Evolutionary conservation across 2,329 filamentous ascomycete species (phyloP).

Genomic region (Fusarium pseudonygamai): DNA sequence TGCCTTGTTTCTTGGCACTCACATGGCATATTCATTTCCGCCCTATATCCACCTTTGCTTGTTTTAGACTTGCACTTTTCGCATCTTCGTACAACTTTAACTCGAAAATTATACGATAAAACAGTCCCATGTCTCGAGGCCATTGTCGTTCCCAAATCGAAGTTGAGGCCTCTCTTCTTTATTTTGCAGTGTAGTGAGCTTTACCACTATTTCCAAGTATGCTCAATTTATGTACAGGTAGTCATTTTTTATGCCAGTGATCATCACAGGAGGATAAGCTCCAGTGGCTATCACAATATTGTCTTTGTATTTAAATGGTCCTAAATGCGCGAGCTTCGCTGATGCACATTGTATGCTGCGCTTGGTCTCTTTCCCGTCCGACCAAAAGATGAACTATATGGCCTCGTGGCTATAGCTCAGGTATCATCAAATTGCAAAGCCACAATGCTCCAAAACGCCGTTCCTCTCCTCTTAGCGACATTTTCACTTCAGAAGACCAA

Average conservation of each 20-base stretch:
- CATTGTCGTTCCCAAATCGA: background rate
- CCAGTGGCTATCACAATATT: background rate
- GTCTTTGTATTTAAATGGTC: conserved; percentile 3
- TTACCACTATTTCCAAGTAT: background rate
- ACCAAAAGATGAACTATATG: conserved; percentile 35
- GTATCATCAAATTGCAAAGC: conserved; percentile 41
- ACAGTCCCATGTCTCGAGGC: background rate
- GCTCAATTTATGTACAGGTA: background rate
- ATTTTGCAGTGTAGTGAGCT: background rate
- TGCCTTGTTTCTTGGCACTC: conserved; percentile 8
- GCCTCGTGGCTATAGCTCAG: conserved; percentile 35
- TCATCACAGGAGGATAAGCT: background rate
- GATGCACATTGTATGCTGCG: background rate
- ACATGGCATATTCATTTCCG: background rate
- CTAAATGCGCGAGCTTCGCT: background rate
- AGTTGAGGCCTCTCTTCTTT: background rate
- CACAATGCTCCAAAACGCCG: conserved; percentile 37
- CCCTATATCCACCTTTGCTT: conserved; percentile 8
- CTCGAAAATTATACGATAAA: background rate
- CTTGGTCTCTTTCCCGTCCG: conserved; percentile 1
- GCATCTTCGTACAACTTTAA: background rate
- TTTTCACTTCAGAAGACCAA: conserved; percentile 5
- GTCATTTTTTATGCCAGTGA: background rate
- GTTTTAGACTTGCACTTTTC: background rate
- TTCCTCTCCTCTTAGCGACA: conserved; percentile 10